These are phyloP conservation scores for Bonia amplexicaulis DNA, from an alignment of 176 grass and related monocot genomes.

Conservation along the genomic window DNA sequence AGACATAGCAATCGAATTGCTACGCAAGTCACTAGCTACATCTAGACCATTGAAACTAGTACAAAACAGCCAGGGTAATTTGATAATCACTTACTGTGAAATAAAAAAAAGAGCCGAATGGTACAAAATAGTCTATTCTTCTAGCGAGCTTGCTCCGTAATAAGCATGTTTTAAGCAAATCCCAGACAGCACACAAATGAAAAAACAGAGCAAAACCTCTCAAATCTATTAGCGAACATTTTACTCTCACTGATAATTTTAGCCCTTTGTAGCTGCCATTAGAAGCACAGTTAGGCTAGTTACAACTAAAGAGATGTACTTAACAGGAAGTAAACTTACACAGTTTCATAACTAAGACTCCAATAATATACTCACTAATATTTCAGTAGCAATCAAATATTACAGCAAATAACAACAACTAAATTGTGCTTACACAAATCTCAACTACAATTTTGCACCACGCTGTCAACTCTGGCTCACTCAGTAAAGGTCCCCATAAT, in stretches of 20 bases:
- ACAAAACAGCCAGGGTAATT: neutral
- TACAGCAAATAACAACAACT: neutral
- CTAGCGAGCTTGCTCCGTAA: neutral
- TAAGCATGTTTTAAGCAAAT: neutral
- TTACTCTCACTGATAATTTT: neutral
- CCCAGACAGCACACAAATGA: neutral
- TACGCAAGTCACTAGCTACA: neutral
- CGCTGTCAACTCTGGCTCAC: neutral
- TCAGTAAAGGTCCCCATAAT: neutral
- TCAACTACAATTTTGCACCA: neutral
- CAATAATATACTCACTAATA: neutral
- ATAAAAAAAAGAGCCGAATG: neutral
- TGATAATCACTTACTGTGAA: neutral
- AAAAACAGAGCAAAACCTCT: neutral
- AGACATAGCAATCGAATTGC: neutral
- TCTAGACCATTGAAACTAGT: neutral
- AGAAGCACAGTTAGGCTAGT: neutral
- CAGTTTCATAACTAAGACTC: constrained; percentile 1
- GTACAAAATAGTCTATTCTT: neutral
- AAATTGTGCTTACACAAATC: neutral
- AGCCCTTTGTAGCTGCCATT: neutral
- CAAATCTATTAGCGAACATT: neutral
- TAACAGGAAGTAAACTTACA: neutral
- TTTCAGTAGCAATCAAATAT: constrained; percentile 6
- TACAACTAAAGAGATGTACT: neutral